Evolutionary conservation across 371 early-diverging fungal species (phyloP).

Genomic region (Lichtheimia corymbifera): DNA sequence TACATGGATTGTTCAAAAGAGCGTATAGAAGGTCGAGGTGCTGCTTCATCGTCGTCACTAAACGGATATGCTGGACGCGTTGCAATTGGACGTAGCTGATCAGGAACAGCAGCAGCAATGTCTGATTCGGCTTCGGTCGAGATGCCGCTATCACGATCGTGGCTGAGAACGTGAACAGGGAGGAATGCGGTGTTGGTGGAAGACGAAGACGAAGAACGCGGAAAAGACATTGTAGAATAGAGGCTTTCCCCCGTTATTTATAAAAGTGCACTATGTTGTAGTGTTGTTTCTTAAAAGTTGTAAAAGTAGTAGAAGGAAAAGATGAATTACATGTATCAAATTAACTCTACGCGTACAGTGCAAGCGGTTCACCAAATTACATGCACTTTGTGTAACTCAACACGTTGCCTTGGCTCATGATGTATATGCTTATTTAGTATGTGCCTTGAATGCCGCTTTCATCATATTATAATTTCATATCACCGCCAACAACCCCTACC

Average conservation of each 20-base stretch:
- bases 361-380: constrained; percentile 1
- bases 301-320: not conserved
- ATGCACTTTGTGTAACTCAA: not conserved
- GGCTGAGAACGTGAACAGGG: constrained; percentile 13
- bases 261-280: not conserved
- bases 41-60: constrained; percentile 43
- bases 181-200: constrained; percentile 2
- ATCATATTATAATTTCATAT: too few species aligned
- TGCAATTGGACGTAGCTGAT: not conserved
- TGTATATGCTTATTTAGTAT: constrained; percentile 1
- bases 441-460: not conserved
- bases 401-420: not conserved
- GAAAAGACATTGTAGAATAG: not conserved
- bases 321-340: not conserved
- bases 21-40: constrained; percentile 10
- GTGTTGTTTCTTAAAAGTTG: not conserved
- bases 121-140: constrained; percentile 41
- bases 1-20: constrained; percentile 27
- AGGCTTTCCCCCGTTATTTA: not conserved
- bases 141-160: constrained; percentile 42
- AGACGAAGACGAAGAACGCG: constrained; percentile 12
- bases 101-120: constrained; percentile 9
- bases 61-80: constrained; percentile 30
- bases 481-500: too few species aligned
- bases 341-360: not conserved